Evolutionary conservation across 768 basidiomycete species (phyloP).

Genomic region (Daedalea quercina): DNA sequence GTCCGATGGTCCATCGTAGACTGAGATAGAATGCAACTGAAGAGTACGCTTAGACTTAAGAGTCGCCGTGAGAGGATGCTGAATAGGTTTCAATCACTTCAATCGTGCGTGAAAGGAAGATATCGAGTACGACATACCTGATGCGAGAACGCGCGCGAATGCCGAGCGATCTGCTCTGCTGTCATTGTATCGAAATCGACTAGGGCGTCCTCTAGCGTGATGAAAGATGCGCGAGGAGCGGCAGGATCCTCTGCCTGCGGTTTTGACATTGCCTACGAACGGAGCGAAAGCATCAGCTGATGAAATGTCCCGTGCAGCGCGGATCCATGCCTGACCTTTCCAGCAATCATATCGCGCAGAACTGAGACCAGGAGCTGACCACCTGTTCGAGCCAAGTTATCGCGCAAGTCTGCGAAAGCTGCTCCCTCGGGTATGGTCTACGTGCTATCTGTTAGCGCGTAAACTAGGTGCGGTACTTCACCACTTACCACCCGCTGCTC

Average conservation of each 20-base stretch:
- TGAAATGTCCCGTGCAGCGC: neutral
- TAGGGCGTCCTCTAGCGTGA: conserved; percentile 43
- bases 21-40: conserved; percentile 20
- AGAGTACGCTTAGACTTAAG: conserved; percentile 20
- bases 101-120: neutral
- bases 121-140: conserved; percentile 38
- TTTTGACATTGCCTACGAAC: conserved; percentile 37
- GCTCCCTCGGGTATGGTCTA: conserved; percentile 48
- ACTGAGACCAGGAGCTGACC: conserved; percentile 68
- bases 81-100: neutral
- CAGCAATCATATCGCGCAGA: conserved; percentile 54
- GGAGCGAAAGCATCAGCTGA: neutral
- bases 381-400: conserved; percentile 53
- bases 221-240: conserved; percentile 50
- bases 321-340: conserved; percentile 19
- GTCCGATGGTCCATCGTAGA: conserved; percentile 2
- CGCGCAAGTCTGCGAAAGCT: conserved; percentile 50
- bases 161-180: conserved; percentile 46
- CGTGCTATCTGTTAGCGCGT: neutral
- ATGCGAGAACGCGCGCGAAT: conserved; percentile 61
- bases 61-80: conserved; percentile 24
- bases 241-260: conserved; percentile 37
- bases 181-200: conserved; percentile 54
- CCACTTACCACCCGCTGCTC: conserved; percentile 42
- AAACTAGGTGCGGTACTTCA: neutral